Evolutionary conservation across 257 asterid species (phyloP), one percentile per base, ranked within the genome.

Genomic region (Coffea canephora): DNA sequence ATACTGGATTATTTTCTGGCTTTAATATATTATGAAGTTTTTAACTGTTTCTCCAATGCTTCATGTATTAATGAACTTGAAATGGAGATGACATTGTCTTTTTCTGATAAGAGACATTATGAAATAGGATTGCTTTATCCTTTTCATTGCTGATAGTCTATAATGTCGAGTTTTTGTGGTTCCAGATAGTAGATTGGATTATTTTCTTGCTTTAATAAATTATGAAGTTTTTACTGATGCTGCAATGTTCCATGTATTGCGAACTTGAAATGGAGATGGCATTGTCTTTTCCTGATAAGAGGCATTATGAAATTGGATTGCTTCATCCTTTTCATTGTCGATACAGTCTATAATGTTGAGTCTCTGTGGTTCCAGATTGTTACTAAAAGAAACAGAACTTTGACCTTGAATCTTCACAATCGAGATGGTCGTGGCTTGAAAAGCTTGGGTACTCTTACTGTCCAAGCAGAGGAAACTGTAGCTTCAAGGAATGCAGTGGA

Each of bases 391-490:
- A 79, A 87, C 78, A 89, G 73, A 75, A 83, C 82, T 70, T 74
- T 91, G 85, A 89, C 91, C 74, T 52, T 92, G 85, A 85, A 81
- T 80, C 91, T 94, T 83, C 91, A 84, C 73, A 79, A 78, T 73
- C 77, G 81, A 80, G 55, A 78, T 36, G 91, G 87, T 25, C 85
- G 73, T 66, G 89, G 89, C 83, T 71, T 50, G 61, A 84, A 52
- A 81, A 89, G 81, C 75, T 76, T 87, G 75, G 95, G 98, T 68
- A 85, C 87, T 73, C 83, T 93, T 82, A 89, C 93, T 25, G 80
- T 89, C 74, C 91, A 72, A 74, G 93, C 96, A 1, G 97, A 94
- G 85, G 98, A 94, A 85, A 87, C 83, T 39, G 89, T 85, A 77
- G 87, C 91, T 85, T 89, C 95, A 52, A 89, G 90, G 84, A 88